These are phyloP conservation scores for Aeschynomene evenia DNA, from an alignment of 306 rosid genomes.

Conservation along the genomic window DNA sequence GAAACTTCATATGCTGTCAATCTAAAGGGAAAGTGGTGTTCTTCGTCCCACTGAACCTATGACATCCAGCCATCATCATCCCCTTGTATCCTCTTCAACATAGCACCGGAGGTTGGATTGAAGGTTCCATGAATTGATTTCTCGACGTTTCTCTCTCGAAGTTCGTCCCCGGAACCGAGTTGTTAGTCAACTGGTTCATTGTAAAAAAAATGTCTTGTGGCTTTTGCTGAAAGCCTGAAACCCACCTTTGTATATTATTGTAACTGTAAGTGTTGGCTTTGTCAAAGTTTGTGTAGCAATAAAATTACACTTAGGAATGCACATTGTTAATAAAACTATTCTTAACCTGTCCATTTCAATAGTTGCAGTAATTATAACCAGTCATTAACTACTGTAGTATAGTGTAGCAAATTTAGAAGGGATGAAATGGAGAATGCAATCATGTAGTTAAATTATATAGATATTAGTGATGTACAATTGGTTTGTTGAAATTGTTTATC, in stretches of 20 bases:
- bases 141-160: conserved; percentile 28
- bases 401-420: neutral
- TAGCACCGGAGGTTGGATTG: conserved; percentile 45
- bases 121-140: conserved; percentile 45
- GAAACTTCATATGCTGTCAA: conserved; percentile 30
- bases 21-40: conserved; percentile 30
- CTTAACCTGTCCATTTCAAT: neutral
- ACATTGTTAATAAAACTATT: neutral
- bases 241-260: conserved; percentile 47
- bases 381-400: neutral
- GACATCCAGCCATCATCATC: conserved; percentile 42
- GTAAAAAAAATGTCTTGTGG: conserved; percentile 37
- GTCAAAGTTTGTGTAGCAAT: conserved; percentile 36
- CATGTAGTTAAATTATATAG: neutral
- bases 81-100: conserved; percentile 27
- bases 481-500: neutral
- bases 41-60: conserved; percentile 38
- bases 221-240: conserved; percentile 30
- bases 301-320: conserved; percentile 13
- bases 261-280: conserved; percentile 28
- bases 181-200: conserved; percentile 42
- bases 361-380: neutral
- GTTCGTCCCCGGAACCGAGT: conserved; percentile 24
- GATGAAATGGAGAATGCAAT: neutral
- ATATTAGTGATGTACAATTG: neutral